A percentile compares a stretch with the other conserved stretches of the same genome.
These are phyloP conservation scores for Suillus placidus DNA, from an alignment of 768 basidiomycete genomes.

Conservation along the genomic window DNA sequence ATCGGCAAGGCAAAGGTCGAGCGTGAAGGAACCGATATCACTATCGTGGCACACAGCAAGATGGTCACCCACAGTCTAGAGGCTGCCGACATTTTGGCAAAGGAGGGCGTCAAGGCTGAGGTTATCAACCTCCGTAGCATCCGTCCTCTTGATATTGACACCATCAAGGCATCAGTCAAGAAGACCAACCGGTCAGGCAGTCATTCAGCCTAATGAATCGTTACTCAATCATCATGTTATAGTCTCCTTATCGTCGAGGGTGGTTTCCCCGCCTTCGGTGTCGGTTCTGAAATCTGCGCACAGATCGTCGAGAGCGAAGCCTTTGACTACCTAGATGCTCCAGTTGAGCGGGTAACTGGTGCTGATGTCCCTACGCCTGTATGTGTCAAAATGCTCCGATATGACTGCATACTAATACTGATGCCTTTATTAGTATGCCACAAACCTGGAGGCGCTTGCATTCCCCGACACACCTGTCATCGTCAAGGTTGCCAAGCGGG, in stretches of 20 bases:
- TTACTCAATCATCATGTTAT: conserved; percentile 11
- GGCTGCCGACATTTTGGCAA: conserved; percentile 89
- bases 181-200: conserved; percentile 88
- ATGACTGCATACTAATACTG: conserved; percentile 13
- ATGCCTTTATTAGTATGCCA: conserved; percentile 68
- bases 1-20: conserved; percentile 99
- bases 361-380: conserved; percentile 98
- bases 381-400: conserved; percentile 33
- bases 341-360: conserved; percentile 96
- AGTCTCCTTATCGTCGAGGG: conserved; percentile 95
- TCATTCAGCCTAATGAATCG: background rate
- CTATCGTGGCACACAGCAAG: conserved; percentile 96
- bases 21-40: conserved; percentile 89
- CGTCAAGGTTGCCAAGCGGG: conserved; percentile 93
- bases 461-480: conserved; percentile 95
- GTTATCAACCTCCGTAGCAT: conserved; percentile 97
- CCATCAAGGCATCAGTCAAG: conserved; percentile 96
- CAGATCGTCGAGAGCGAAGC: conserved; percentile 98
- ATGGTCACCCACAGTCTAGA: conserved; percentile 96
- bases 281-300: conserved; percentile 97
- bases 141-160: conserved; percentile 96
- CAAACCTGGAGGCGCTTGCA: conserved; percentile 82
- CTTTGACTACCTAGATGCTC: conserved; percentile 98
- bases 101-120: conserved; percentile 97
- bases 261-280: conserved; percentile 98